phyloP scores from a whole-genome alignment of 352 stramenopile species.

The Globisporangium cederbergense region DNA sequence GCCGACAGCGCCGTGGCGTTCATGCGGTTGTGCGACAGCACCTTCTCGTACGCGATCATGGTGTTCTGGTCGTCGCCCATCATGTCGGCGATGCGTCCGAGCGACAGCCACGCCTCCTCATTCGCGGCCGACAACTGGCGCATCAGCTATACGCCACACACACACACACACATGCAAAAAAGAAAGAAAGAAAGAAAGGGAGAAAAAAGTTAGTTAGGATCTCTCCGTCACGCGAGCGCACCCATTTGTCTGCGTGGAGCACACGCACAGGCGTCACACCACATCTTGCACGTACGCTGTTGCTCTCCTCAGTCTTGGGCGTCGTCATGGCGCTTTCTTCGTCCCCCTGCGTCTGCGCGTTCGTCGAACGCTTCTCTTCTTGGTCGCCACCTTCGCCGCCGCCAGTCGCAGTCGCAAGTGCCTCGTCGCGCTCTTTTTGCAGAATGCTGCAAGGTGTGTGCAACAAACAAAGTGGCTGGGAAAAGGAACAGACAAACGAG shows the following conservation, averaged over 20 bases:
- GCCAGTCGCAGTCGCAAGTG: background rate
- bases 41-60: conserved; percentile 86
- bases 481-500: conserved; percentile 6
- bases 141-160: conserved; percentile 32
- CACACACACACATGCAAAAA: conserved; percentile 9
- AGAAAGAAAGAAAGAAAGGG: conserved; percentile 9
- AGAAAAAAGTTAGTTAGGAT: background rate
- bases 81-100: conserved; percentile 86
- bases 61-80: conserved; percentile 89
- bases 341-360: background rate
- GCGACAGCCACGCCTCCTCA: conserved; percentile 78
- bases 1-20: conserved; percentile 80
- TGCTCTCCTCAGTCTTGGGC: conserved; percentile 82
- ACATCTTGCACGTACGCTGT: conserved; percentile 30
- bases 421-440: background rate
- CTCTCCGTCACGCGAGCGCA: background rate
- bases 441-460: background rate
- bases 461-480: conserved; percentile 5
- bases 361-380: background rate
- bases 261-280: background rate
- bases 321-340: conserved; percentile 45
- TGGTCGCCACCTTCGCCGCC: background rate
- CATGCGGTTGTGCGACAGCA: conserved; percentile 84
- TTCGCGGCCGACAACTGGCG: conserved; percentile 77
- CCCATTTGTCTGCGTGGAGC: background rate